Evolutionary conservation across 768 basidiomycete species (phyloP).

Genomic region (Xanthoconium stramineum): DNA sequence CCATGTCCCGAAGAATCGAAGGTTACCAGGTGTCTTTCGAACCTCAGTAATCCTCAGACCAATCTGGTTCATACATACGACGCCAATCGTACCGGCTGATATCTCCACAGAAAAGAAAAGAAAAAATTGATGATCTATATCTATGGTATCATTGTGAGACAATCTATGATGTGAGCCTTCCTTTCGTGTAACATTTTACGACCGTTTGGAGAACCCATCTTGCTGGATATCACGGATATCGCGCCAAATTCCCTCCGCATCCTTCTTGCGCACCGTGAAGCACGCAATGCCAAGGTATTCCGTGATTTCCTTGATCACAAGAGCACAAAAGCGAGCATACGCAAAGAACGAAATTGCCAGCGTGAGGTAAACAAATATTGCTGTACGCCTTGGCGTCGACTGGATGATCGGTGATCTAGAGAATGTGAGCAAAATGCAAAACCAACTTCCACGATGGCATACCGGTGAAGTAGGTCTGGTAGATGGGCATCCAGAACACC

Average conservation of each 20-base stretch:
- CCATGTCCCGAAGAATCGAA: too few relatives aligned
- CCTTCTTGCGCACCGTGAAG: constrained; percentile 88
- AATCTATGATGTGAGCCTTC: neutral
- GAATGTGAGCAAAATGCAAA: neutral
- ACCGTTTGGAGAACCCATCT: constrained; percentile 22
- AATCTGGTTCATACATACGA: too few relatives aligned
- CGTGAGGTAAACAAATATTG: constrained; percentile 70
- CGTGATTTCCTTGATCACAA: constrained; percentile 88
- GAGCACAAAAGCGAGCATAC: constrained; percentile 73
- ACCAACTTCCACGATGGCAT: constrained; percentile 22
- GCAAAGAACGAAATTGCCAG: constrained; percentile 63
- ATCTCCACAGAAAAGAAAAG: too few relatives aligned
- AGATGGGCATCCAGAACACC: constrained; percentile 84
- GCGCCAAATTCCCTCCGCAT: constrained; percentile 62
- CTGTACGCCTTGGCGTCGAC: constrained; percentile 53
- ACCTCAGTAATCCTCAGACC: too few relatives aligned
- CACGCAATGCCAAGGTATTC: constrained; percentile 92
- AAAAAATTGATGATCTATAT: neutral
- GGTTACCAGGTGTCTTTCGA: too few relatives aligned
- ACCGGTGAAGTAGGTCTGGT: constrained; percentile 65
- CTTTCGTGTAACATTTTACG: constrained; percentile 9
- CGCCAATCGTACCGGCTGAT: neutral
- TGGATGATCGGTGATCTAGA: constrained; percentile 74
- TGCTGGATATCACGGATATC: constrained; percentile 28
- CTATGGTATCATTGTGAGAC: neutral